Evolutionary conservation across 441 rosid genomes (phyloP).

Genomic region (Theobroma grandiflorum): DNA sequence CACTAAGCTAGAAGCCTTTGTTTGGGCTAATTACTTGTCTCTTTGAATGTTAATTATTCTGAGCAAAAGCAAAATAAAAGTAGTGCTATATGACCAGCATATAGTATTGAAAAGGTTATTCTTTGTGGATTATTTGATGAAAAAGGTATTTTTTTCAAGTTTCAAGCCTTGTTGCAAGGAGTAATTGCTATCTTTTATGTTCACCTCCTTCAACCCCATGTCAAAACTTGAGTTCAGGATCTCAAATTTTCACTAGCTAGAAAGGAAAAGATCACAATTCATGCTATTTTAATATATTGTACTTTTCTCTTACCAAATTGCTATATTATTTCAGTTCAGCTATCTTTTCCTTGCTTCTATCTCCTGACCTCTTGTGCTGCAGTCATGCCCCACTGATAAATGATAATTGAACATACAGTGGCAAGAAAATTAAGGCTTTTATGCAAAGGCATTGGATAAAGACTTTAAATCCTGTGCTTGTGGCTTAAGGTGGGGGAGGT

Average conservation of each 20-base stretch:
- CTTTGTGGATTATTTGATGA: no score
- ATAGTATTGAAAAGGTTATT: no score
- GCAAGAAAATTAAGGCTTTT: conserved; percentile 6
- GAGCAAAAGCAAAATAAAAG: no score
- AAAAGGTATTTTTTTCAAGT: no score
- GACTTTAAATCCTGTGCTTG: not conserved
- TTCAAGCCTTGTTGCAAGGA: no score
- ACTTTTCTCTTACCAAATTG: no score
- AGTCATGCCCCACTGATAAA: not conserved
- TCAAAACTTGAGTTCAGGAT: no score
- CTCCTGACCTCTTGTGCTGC: not conserved
- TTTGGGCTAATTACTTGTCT: not conserved
- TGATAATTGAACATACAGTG: not conserved
- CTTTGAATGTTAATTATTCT: no score
- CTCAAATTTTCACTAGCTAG: no score
- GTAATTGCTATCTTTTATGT: not conserved
- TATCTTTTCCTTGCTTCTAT: not conserved
- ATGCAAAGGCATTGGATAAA: not conserved
- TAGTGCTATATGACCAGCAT: no score
- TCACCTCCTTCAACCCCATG: not conserved
- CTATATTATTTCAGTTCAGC: not conserved
- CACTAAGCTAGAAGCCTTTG: not conserved
- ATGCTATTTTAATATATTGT: no score
- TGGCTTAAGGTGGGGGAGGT: not conserved
- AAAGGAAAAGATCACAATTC: no score